Evolutionary conservation across 2,329 filamentous ascomycete species (phyloP), one percentile per base, ranked within the genome.

Genomic region (Chalaropsis ovoidea): DNA sequence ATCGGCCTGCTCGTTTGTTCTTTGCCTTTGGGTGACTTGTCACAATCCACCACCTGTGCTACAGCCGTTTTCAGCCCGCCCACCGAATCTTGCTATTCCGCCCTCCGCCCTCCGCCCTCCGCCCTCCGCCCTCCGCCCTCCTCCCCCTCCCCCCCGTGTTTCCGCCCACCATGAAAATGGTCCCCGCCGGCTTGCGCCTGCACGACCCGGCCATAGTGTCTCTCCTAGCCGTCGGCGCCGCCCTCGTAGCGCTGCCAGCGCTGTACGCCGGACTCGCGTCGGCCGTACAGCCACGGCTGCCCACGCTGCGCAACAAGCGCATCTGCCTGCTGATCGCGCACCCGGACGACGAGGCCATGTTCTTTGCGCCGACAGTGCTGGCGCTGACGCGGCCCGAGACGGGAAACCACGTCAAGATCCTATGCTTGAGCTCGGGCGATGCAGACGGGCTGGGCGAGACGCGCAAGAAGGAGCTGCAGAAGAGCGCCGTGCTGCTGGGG

Each of bases 281-380:
- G 52, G 72, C 78, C n/a, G 74, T 79, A 52, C 76, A 77, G 68
- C 71, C 76, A 31, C 76, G 80, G 41, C 83, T 89, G 70, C 88
- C 90, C 3, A 82, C 78, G 56, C 78, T 96, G 69, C 80, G 80
- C 70, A 87, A 90, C 78, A 95, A 95, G 81, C 86, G 89, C 72
- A 90, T 99, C 73, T 88, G 89, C 74, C 82, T 99, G 64, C 80
- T 99, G 65, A 97, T 99, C 72, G 94, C 94, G 24, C 94, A 99
- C 77, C 94, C 94, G 0, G 94, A 99, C 76, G 94, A 99, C 72
- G 94, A 99, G 79, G 94, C 93, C 75, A 99, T 99, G 94, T 99
- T 99, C 81, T 99, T 99, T 77, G 86, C 91, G 69, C 94, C 94
- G 0, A 89, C 90, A 0, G 80, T 97, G 15, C 81, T 95, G 71